Conservation (phyloP, 768 basidiomycete genomes). For the Antrodiella citrinella region DNA sequence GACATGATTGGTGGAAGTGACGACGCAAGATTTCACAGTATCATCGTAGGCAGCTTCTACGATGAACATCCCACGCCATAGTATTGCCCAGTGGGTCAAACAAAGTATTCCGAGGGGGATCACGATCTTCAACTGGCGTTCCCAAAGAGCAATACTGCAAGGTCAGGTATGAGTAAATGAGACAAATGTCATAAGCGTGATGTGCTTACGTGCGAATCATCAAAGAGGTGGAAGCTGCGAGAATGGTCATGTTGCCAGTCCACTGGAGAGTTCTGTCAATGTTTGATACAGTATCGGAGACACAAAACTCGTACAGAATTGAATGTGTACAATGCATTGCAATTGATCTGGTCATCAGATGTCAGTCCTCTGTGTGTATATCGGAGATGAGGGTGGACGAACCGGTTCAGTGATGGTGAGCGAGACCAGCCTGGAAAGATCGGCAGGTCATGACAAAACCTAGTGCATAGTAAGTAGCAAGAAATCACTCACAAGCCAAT, state of each 20-base stretch:
- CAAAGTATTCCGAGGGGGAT: conserved; percentile 45
- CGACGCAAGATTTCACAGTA: conserved; percentile 33
- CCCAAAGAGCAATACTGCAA: conserved; percentile 63
- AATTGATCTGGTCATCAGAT: conserved; percentile 40
- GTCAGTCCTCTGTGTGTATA: not conserved
- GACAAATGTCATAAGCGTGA: conserved; percentile 1
- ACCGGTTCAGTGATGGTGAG: conserved; percentile 43
- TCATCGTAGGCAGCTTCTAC: conserved; percentile 49
- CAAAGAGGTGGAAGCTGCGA: conserved; percentile 58
- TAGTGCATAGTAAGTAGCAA: not conserved
- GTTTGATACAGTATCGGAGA: not conserved
- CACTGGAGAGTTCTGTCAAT: conserved; percentile 28
- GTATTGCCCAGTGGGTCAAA: conserved; percentile 55
- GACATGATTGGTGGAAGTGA: conserved; percentile 44
- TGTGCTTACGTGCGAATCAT: conserved; percentile 57
- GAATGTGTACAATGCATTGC: conserved; percentile 61
- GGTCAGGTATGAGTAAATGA: conserved; percentile 10
- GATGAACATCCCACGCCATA: conserved; percentile 66
- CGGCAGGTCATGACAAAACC: not conserved
- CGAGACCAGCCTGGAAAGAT: conserved; percentile 42
- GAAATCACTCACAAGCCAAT: conserved; percentile 50
- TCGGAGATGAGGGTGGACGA: conserved; percentile 3
- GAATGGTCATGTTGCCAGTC: conserved; percentile 57
- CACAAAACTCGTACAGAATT: conserved; percentile 41
- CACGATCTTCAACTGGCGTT: conserved; percentile 43